These are phyloP conservation scores for Mortierella antarctica DNA, from an alignment of 192 early-diverging fungal species.

Conservation along the genomic window DNA sequence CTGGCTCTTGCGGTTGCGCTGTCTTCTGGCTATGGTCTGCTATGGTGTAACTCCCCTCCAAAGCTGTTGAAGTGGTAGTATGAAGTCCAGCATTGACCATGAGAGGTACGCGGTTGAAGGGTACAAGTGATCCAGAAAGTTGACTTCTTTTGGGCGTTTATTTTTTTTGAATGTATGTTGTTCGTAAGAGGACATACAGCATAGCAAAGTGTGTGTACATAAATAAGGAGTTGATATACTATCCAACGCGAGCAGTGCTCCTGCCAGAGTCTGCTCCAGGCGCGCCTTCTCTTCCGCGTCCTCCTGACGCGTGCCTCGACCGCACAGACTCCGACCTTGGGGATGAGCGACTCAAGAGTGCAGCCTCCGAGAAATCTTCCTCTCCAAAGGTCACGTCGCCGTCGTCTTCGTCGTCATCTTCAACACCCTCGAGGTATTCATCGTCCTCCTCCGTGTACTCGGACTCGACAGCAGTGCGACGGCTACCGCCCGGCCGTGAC, in stretches of 20 bases:
- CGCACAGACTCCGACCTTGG: constrained; percentile 4
- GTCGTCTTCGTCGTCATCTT: constrained; percentile 33
- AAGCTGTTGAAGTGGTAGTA: too few relatives aligned
- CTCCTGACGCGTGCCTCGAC: constrained; percentile 6
- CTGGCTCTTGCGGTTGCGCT: too few relatives aligned
- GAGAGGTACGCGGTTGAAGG: too few relatives aligned
- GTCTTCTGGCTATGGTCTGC: too few relatives aligned
- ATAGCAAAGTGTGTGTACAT: background rate
- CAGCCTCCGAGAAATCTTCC: constrained; percentile 43
- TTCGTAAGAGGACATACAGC: background rate
- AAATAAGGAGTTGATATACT: background rate
- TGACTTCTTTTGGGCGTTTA: too few relatives aligned
- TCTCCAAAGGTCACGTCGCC: constrained; percentile 43
- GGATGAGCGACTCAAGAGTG: constrained; percentile 29
- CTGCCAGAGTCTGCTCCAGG: constrained; percentile 14
- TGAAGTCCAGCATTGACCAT: too few relatives aligned
- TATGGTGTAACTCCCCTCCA: too few relatives aligned
- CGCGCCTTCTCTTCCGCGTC: constrained; percentile 1
- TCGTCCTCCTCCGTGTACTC: constrained; percentile 52
- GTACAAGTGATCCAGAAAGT: too few relatives aligned
- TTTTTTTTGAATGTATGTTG: background rate
- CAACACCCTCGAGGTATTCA: constrained; percentile 30
- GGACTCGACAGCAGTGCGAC: constrained; percentile 42
- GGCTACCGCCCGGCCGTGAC: constrained; percentile 19
- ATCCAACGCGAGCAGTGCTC: constrained; percentile 26